Evolutionary conservation across 1,284 basidiomycete species (phyloP), one percentile per base, ranked within the genome.

Genomic region (Apiotrichum laibachii): DNA sequence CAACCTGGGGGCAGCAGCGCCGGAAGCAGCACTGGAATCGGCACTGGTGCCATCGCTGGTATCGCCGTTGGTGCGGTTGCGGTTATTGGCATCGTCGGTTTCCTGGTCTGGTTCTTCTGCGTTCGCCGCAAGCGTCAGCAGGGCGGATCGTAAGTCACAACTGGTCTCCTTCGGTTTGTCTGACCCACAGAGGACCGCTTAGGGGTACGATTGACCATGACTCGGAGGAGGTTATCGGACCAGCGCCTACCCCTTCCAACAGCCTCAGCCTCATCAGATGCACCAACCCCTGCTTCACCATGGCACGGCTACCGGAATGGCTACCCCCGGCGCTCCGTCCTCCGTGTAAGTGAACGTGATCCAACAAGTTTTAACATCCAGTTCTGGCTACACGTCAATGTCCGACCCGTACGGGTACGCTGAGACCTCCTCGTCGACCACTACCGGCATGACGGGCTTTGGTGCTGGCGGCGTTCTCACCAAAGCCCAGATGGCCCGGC

Each of bases 71-170:
- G 50, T 16, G 48, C 59, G 15, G 33, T 64, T 39, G 34, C 39
- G 10, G 57, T 51, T n/a, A 43, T 61, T 40, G 33, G 50, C 8
- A 43, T 55, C 21, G n/a, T 59, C 35, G 63, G 68, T 10, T 60
- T 64, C 15, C 50, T 67, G 12, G 46, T 63, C 34, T 72, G 70
- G 12, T 72, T 67, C 65, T 40, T 69, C 39, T 70, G 34, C 19
- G 4, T 21, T 13, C 18, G 21, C 10, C 34, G 34, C 18, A 50
- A 50, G 49, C 49, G 49, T n/a, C 5, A 13, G 35, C 21, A 10
- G 11, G 7, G 16, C 11, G 10, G 19, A 6, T 50, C 49, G 49
- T 50, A 12, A 39, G 49, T 50, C 9, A 12, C 13, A 1, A 6
- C 15, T 35, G n/a, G 33, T 5, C 9, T 11, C 12, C 8, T 19